Evolutionary conservation across 1,284 basidiomycete species (phyloP), one percentile per base, ranked within the genome.

Genomic region (Pseudozyma sp.): DNA sequence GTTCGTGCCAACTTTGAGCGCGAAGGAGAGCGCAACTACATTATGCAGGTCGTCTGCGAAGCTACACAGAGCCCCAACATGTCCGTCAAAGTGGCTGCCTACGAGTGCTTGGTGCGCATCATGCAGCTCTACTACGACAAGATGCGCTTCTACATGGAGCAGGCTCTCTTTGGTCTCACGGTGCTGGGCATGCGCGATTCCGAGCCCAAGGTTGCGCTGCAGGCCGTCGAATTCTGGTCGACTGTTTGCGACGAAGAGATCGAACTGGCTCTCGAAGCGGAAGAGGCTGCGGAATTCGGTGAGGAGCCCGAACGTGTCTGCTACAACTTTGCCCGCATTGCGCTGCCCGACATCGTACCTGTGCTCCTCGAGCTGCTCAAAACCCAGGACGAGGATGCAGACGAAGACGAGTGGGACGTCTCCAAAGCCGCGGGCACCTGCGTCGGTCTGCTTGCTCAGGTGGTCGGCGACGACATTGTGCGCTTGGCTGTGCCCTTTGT

Each of bases 11-110:
- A 99, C 87, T 98, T 99, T 86, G 94, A 97, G 78, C 72, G 79
- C 42, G 77, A 80, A 43, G 96, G 97, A 66, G 96, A 99, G 86
- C 90, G 96, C 56, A 99, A 98, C 87, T 99, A 97, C 87, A 99
- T 99, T 86, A 99, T 99, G 97, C 97, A 99, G 87, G 94, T 99
- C 53, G 93, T 99, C 30, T 99, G 96, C 84, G 97, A 99, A 85
- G 97, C 96, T 0, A 99, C 97, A 0, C 97, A 99, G 86, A 89
- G 92, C 16, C 85, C 89, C 46, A 94, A 98, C 54, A 94, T 97
- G 87, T 53, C 75, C 42, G 78, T 84, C 72, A 81, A 83, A 73
- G 79, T 82, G 13, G 77, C 80, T 11, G 79, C 81, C 14, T 99
- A 97, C 83, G 94, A 97, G 85, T 95, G 93, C 85, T 87, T 99